Base-by-base conservation (phyloP, 169 alveolate species). In the Eimeria zaria region DNA sequence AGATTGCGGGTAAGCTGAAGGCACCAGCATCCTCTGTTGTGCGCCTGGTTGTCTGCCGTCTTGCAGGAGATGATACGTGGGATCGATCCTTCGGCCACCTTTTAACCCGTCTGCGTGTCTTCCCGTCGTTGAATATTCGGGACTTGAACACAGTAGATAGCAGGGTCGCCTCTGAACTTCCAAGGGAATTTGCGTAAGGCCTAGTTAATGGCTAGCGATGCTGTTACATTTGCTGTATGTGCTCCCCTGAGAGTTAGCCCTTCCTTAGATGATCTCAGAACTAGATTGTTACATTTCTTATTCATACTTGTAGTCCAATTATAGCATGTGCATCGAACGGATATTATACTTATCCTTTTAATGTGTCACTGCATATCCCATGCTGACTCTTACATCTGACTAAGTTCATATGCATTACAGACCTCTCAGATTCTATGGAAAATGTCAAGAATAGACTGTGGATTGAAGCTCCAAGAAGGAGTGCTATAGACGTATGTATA, bases 41-140 rank as follows among this genome's bases (percentile, higher is more conserved):
- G 62, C 60, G 46, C 46, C 64, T 14, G 71, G 36, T 6, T 33
- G 51, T 91, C 76, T 60, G 71, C 58, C 39, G 5, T 39, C 30
- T 7, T 33, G 16, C 94, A 87, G 99, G 99, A 41, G 99, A 98
- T 94, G 98, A 98, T 41, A 97, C 98, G 14, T 98, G 99, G 98
- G 95, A 90, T 55, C 96, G 87, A 20, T 89, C 97, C 55, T 97
- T 95, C 92, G 98, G 98, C 8, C 89, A 96, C 20, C 71, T 76
- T 9, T 97, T 98, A 91, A 95, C 93, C n/a, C 84, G 95, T 51
- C 78, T 89, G 64, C 97, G 51, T 89, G 97, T 95, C 41, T 97
- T 81, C 73, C 98, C 98, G 76, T 91, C 98, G 24, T 97, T 98
- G 64, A 97, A 98, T 93, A 98, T 97, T 27, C 80, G 84, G 67